phyloP scores from a whole-genome alignment of 176 grass and related monocot species.

The Carex pumila region DNA sequence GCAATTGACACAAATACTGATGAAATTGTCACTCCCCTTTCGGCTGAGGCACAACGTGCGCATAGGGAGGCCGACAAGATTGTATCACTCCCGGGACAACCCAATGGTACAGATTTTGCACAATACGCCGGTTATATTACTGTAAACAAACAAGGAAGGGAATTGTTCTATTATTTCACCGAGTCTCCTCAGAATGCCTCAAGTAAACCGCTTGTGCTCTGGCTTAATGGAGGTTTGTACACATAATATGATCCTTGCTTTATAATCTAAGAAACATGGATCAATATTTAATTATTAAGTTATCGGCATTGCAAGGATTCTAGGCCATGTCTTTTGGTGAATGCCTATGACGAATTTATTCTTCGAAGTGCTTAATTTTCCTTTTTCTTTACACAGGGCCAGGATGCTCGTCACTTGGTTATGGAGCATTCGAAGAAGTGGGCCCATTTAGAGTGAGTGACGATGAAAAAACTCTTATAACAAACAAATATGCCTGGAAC shows the following conservation, averaged over 20 bases:
- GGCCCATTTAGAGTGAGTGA: slow-evolving; percentile 75
- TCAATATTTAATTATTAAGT: background rate
- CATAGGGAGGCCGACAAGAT: slow-evolving; percentile 41
- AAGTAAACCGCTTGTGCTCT: slow-evolving; percentile 82
- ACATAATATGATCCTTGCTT: background rate
- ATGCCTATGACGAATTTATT: background rate
- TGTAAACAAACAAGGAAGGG: slow-evolving; percentile 51
- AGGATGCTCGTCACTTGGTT: slow-evolving; percentile 89
- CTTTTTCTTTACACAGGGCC: slow-evolving; percentile 37
- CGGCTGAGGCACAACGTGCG: background rate
- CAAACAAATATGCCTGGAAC: slow-evolving; percentile 88
- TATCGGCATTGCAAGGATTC: background rate
- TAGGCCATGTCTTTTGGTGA: background rate
- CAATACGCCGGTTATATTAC: slow-evolving; percentile 85
- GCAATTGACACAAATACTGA: background rate
- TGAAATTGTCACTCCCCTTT: background rate
- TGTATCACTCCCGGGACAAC: slow-evolving; percentile 58
- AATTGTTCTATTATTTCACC: slow-evolving; percentile 91
- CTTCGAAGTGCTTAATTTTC: background rate
- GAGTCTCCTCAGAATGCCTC: slow-evolving; percentile 68
- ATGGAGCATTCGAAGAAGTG: slow-evolving; percentile 92
- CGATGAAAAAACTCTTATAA: slow-evolving; percentile 41
- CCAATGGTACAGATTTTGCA: slow-evolving; percentile 40
- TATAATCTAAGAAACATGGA: background rate
- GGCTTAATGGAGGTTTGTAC: slow-evolving; percentile 81